A percentile compares a stretch with the other conserved stretches of the same genome.
phyloP scores from a whole-genome alignment of 352 stramenopile species.

The Pythium dissimile region DNA sequence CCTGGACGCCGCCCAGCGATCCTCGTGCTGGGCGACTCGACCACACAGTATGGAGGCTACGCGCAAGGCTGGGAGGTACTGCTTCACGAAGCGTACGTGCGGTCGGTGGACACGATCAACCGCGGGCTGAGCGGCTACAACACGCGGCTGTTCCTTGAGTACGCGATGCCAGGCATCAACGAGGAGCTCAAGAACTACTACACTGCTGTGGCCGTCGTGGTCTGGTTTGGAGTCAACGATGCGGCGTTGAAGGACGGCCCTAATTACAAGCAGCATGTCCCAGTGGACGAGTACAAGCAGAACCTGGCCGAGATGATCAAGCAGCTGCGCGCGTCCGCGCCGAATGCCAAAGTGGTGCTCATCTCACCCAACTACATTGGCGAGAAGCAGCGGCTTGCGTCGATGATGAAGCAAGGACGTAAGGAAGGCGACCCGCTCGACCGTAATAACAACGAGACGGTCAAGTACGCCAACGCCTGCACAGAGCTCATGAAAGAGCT shows the following conservation, averaged over 20 bases:
- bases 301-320: constrained; percentile 26
- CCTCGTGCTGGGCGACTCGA: constrained; percentile 9
- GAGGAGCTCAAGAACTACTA: constrained; percentile 3
- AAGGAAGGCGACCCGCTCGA: constrained; percentile 6
- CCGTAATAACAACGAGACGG: constrained; percentile 2
- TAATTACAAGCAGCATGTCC: constrained; percentile 39
- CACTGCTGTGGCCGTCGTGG: neutral
- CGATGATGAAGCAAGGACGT: neutral
- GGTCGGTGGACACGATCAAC: neutral
- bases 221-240: constrained; percentile 64
- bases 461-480: constrained; percentile 2
- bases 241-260: constrained; percentile 36
- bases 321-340: neutral
- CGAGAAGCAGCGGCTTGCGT: constrained; percentile 1
- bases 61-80: constrained; percentile 3
- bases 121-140: constrained; percentile 11
- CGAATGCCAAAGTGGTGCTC: neutral
- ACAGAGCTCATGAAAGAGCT: neutral
- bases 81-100: neutral
- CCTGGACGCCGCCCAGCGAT: neutral
- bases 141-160: constrained; percentile 8
- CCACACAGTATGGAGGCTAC: constrained; percentile 4
- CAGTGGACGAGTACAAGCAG: constrained; percentile 34
- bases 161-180: constrained; percentile 5
- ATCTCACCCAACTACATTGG: constrained; percentile 6